phyloP scores from a whole-genome alignment of 768 basidiomycete species.

The Psilocybe cyanescens region DNA sequence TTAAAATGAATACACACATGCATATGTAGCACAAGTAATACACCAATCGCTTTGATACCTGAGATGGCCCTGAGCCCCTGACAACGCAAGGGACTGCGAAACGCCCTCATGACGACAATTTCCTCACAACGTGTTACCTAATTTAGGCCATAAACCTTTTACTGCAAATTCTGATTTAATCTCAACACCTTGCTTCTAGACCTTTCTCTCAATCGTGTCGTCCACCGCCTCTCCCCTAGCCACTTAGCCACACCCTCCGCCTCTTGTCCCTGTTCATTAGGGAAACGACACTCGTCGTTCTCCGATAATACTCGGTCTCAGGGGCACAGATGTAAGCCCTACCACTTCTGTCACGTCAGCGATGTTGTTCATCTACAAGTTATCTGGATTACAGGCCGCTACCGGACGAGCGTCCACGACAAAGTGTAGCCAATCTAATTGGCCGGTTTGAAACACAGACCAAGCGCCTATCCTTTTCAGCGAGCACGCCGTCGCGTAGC shows the following conservation, averaged over 20 bases:
- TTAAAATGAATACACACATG: conserved; percentile 25
- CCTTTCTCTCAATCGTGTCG: neutral
- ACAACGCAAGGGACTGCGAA: neutral
- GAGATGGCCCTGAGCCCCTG: no score
- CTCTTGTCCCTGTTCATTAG: neutral
- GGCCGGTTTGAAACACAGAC: conserved; percentile 85
- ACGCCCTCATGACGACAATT: conserved; percentile 2
- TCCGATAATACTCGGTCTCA: conserved; percentile 6
- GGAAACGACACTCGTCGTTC: neutral
- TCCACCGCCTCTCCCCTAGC: neutral
- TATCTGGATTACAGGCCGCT: conserved; percentile 60
- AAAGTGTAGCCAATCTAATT: conserved; percentile 89
- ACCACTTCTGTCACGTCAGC: conserved; percentile 19
- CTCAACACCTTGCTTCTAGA: conserved; percentile 12
- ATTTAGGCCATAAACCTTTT: conserved; percentile 17
- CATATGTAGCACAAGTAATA: no score
- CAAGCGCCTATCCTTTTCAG: conserved; percentile 56
- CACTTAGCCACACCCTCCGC: neutral
- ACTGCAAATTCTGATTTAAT: conserved; percentile 13
- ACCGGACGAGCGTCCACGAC: conserved; percentile 87
- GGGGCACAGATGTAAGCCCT: conserved; percentile 37
- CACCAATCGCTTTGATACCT: no score
- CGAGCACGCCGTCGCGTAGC: conserved; percentile 51
- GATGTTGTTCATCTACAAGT: conserved; percentile 21
- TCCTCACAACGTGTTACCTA: conserved; percentile 22